Evolutionary conservation across 768 basidiomycete species (phyloP), one percentile per base, ranked within the genome.

Genomic region (Neoboletus magnificus): DNA sequence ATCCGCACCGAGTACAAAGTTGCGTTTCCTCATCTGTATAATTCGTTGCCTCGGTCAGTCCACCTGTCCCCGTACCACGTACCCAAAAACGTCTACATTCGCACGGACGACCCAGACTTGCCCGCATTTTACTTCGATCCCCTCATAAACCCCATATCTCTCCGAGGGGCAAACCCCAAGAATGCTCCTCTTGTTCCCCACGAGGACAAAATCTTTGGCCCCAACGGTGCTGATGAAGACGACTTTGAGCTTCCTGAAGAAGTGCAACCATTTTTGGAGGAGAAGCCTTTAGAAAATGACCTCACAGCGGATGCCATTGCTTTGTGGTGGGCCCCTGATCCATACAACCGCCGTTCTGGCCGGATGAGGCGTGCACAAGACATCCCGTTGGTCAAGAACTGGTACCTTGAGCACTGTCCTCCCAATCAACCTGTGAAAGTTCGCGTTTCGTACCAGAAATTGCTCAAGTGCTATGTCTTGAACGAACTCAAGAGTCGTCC

Each of bases 51-150:
- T 44, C 91, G 96, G 32, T 92, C 93, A 25, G 94, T 99, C 52
- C 89, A 83, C 51, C 87, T 99, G 51, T 89, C 91, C 20, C 83
- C 88, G 12, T 98, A 98, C 71, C 97, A 99, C 68, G 79, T 79
- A 27, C 91, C 94, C 25, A 98, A 98, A 79, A 98, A 92, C 70
- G 94, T 99, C 50, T 99, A 98, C 74, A 98, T 99, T 72, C 92
- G 95, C 56, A 98, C 95, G 33, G 97, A 99, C 58, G 95, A 99
- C 67, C 97, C 97, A n/a, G 96, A 99, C 75, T 81, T 99, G 20
- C 96, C 96, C 13, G 94, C 97, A 0, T 99, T 98, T 77, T 98
- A 98, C 75, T 99, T 97, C 68, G 97, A 98, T 71, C 95, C 96
- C 3, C 84, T 98, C 63, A 97, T 99, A 73, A 98, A 99, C 70